A percentile compares a stretch with the other conserved stretches of the same genome.
These are phyloP conservation scores for Lachnellula subtilissima DNA, from an alignment of 2,329 filamentous ascomycete genomes.

Conservation along the genomic window DNA sequence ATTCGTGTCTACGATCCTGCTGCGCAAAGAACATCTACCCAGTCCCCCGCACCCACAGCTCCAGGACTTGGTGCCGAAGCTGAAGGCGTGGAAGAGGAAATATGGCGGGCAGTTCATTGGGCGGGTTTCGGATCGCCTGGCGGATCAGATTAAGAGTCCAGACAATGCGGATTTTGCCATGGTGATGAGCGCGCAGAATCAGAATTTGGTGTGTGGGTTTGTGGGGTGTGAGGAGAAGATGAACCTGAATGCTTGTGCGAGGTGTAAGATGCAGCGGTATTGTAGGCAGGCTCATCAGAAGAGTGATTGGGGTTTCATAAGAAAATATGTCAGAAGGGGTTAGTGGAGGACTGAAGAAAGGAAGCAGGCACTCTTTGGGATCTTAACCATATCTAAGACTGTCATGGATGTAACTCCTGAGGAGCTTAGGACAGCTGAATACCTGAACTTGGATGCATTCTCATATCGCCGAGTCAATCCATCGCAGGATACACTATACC, in stretches of 20 bases:
- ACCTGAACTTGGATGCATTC: too few species aligned
- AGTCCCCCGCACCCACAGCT: slow-evolving; percentile 12
- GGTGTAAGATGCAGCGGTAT: slow-evolving; percentile 24
- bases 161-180: slow-evolving; percentile 8
- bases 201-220: slow-evolving; percentile 18
- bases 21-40: slow-evolving; percentile 14
- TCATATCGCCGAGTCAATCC: too few species aligned
- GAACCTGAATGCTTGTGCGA: slow-evolving; percentile 22
- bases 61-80: slow-evolving; percentile 20
- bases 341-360: too few species aligned
- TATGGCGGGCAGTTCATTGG: slow-evolving; percentile 11
- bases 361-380: too few species aligned
- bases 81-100: slow-evolving; percentile 15
- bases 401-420: too few species aligned
- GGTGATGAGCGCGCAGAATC: slow-evolving; percentile 15
- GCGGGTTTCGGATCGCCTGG: slow-evolving; percentile 15
- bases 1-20: slow-evolving; percentile 24
- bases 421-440: too few species aligned
- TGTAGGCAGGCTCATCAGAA: slow-evolving; percentile 29
- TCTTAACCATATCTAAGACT: too few species aligned
- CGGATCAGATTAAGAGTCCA: slow-evolving; percentile 18
- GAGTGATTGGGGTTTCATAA: slow-evolving; percentile 31
- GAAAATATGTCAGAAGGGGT: slow-evolving; percentile 24
- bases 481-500: too few species aligned
- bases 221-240: slow-evolving; percentile 7